Conservation (phyloP, 257 asterid genomes). For the Eucommia ulmoides region DNA sequence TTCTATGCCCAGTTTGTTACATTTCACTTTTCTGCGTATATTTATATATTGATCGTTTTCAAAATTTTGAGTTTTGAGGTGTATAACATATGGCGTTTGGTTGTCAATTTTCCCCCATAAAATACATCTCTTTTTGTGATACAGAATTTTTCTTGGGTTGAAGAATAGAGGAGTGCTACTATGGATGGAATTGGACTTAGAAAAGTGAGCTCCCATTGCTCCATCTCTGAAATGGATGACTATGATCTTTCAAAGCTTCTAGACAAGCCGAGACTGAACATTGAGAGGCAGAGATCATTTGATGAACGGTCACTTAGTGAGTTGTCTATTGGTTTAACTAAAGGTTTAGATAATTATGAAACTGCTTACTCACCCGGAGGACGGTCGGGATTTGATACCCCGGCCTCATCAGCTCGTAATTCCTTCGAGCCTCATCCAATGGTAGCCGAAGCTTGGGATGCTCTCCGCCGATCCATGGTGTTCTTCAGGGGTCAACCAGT, state of each 20-base stretch:
- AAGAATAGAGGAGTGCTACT: slow-evolving; percentile 12
- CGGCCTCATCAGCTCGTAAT: slow-evolving; percentile 42
- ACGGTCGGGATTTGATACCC: slow-evolving; percentile 42
- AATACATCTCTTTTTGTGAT: neutral
- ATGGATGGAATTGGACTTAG: slow-evolving; percentile 33
- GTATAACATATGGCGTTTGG: neutral
- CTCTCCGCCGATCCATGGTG: slow-evolving; percentile 60
- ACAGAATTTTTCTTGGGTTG: slow-evolving; percentile 14
- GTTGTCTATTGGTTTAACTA: slow-evolving; percentile 42
- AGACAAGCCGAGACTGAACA: slow-evolving; percentile 49
- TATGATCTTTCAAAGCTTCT: slow-evolving; percentile 51
- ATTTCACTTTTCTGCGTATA: neutral
- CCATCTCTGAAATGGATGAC: slow-evolving; percentile 55
- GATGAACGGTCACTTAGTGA: slow-evolving; percentile 75
- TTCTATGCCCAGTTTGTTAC: neutral
- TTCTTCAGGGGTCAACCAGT: slow-evolving; percentile 66
- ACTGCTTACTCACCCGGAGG: slow-evolving; percentile 44
- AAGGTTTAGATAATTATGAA: slow-evolving; percentile 44
- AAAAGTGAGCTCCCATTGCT: slow-evolving; percentile 49
- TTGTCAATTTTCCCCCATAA: neutral
- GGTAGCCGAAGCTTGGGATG: slow-evolving; percentile 80
- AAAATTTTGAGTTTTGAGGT: neutral
- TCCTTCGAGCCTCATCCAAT: slow-evolving; percentile 83
- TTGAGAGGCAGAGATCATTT: slow-evolving; percentile 58
- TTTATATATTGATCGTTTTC: neutral